Conservation (phyloP, 257 asterid genomes). For the Linaria vulgaris region DNA sequence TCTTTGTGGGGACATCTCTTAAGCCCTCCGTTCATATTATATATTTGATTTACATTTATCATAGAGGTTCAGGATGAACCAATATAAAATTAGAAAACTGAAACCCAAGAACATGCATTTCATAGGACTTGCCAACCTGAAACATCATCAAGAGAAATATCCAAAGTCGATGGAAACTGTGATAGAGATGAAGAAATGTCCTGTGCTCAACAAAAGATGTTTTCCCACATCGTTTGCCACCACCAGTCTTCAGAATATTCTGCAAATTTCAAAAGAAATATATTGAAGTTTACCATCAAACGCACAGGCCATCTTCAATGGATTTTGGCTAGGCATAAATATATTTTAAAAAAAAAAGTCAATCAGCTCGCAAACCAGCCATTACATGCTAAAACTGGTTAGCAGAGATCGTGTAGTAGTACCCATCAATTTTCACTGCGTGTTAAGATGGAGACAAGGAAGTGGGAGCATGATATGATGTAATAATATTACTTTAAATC, state of each 20-base stretch:
- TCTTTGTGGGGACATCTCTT: too few relatives aligned
- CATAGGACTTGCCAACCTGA: constrained; percentile 58
- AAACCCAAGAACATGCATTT: constrained; percentile 1
- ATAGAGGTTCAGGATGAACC: neutral
- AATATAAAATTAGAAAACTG: neutral
- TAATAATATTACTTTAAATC: neutral
- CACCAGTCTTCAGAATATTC: constrained; percentile 65
- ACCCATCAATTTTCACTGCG: neutral
- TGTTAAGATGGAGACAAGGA: too few relatives aligned
- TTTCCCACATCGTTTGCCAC: constrained; percentile 82
- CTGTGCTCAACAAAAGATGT: constrained; percentile 98
- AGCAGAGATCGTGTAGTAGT: neutral
- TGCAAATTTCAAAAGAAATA: constrained; percentile 38
- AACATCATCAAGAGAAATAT: constrained; percentile 90
- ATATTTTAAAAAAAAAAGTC: constrained; percentile 9
- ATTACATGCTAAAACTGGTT: constrained; percentile 1
- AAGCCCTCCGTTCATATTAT: too few relatives aligned
- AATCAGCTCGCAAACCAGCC: constrained; percentile 16
- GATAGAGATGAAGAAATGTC: constrained; percentile 97
- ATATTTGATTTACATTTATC: too few relatives aligned
- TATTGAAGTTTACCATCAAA: neutral
- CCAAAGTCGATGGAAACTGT: constrained; percentile 99
- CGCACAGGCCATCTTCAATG: constrained; percentile 14
- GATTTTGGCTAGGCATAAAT: constrained; percentile 9
- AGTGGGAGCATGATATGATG: too few relatives aligned